Percentiles rank a stretch among this genome's conserved stretches.
Conservation (phyloP, 2,329 filamentous ascomycete species). For the Byssoonygena ceratinophila region DNA sequence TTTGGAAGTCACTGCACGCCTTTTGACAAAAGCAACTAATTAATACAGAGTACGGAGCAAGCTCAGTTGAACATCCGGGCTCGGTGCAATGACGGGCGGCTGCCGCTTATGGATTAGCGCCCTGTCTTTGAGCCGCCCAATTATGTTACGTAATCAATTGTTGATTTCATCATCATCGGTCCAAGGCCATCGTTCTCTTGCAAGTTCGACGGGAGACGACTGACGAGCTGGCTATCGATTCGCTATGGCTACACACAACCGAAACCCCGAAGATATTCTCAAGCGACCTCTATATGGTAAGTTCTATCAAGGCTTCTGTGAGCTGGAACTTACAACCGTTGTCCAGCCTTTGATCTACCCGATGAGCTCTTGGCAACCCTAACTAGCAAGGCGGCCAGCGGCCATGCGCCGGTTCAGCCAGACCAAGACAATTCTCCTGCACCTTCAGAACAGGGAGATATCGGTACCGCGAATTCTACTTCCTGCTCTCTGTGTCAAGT, state of each 20-base stretch:
- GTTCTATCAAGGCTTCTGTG: conserved; percentile 9
- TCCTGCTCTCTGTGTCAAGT: conserved; percentile 72
- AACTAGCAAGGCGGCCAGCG: conserved; percentile 43
- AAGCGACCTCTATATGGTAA: conserved; percentile 43
- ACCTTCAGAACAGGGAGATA: conserved; percentile 28
- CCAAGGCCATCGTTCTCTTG: too few species aligned
- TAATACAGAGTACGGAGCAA: too few species aligned
- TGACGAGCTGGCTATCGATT: neutral
- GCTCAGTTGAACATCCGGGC: neutral
- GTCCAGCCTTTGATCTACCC: conserved; percentile 69
- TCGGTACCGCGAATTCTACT: conserved; percentile 45
- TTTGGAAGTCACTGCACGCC: too few species aligned
- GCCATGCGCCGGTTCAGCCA: conserved; percentile 21
- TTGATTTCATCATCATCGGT: neutral
- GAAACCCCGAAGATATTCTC: conserved; percentile 31
- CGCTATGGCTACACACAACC: conserved; percentile 18
- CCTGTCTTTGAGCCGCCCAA: neutral
- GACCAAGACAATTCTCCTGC: conserved; percentile 20
- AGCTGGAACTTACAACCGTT: neutral
- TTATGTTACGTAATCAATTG: neutral
- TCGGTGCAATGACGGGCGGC: neutral
- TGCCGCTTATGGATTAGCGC: neutral
- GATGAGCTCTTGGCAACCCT: conserved; percentile 60
- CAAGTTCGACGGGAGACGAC: too few species aligned
- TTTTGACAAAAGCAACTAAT: too few species aligned